Base-by-base conservation (phyloP, 371 early-diverging fungal species). In the Actinomucor elegans region DNA sequence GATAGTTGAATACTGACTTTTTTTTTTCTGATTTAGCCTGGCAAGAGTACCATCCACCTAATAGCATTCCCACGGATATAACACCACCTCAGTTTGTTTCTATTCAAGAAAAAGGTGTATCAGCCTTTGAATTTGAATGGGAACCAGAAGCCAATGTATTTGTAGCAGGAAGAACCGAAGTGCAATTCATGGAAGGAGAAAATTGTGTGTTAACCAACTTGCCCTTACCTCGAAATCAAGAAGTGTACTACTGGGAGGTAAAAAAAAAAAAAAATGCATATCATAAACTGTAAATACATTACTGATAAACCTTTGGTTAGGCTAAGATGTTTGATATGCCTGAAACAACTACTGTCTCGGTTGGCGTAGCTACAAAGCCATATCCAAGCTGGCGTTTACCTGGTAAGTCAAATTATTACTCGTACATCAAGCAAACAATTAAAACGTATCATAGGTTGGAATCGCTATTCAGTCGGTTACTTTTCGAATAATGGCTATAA, bases 91-190 rank as follows among this genome's bases (percentile, higher is more conserved):
- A 86, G 48, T 63, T 75, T 33, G 57, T 80, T 14, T 78, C 81
- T n/a, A 90, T 92, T 44, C 86, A 86, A 61, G 92, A 92, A 62
- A 89, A 89, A 67, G 92, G 92, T 44, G 91, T 92, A 2, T 83
- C 83, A 26, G 92, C 92, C 11, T 92, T 90, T 85, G 86, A 90
- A 63, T 89, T 92, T 73, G 87, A 82, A 42, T 79, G 85, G 38
- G 83, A 88, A 12, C 77, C 82, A 36, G 82, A 82, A 21, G 69
- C 81, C 24, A 85, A 83, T 51, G 75, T 79, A n/a, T 80, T 86
- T 72, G 85, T 89, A 5, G 82, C 88, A 37, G 88, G 81, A 45
- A 74, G 89, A 57, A 92, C 92, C 5, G 92, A 92, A 55, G 69
- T 92, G 14, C 79, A 83, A 52, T 90, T 84, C 67, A 78, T 67